Evolutionary conservation across 2,329 filamentous ascomycete genomes (phyloP).

Genomic region (Leptodontidium sp.): DNA sequence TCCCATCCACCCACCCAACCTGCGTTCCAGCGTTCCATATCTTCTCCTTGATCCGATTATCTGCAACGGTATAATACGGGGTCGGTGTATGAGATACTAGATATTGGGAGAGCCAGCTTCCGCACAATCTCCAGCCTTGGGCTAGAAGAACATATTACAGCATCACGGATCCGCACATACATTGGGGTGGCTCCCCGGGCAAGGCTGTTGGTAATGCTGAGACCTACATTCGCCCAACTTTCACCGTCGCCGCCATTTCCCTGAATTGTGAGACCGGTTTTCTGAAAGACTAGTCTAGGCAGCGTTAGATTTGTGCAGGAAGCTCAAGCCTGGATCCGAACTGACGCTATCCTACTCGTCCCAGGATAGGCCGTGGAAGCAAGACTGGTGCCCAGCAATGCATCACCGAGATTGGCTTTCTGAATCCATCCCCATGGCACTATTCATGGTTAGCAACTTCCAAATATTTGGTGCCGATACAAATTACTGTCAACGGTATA

Average conservation of each 20-base stretch:
- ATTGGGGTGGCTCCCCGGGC: not conserved
- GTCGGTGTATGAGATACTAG: not conserved
- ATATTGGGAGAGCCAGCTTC: not conserved
- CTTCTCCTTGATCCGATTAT: slow-evolving; percentile 4
- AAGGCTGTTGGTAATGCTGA: not conserved
- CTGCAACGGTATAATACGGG: not conserved
- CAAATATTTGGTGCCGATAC: no score
- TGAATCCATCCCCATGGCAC: not conserved
- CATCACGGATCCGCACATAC: not conserved
- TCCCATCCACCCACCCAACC: not conserved
- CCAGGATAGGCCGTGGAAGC: not conserved
- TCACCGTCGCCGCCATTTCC: not conserved
- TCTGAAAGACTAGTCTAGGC: not conserved
- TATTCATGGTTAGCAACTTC: not conserved
- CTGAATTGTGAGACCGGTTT: not conserved
- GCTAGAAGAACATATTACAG: no score
- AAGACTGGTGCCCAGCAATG: slow-evolving; percentile 9
- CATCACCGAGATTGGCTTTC: not conserved
- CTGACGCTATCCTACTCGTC: not conserved
- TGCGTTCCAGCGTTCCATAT: not conserved
- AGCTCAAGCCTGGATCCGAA: not conserved
- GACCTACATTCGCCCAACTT: not conserved
- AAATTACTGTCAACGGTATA: not conserved
- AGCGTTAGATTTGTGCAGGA: not conserved
- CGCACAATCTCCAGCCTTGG: not conserved